Conservation (phyloP, 1,284 basidiomycete genomes). For the Trichosporon sp. region DNA sequence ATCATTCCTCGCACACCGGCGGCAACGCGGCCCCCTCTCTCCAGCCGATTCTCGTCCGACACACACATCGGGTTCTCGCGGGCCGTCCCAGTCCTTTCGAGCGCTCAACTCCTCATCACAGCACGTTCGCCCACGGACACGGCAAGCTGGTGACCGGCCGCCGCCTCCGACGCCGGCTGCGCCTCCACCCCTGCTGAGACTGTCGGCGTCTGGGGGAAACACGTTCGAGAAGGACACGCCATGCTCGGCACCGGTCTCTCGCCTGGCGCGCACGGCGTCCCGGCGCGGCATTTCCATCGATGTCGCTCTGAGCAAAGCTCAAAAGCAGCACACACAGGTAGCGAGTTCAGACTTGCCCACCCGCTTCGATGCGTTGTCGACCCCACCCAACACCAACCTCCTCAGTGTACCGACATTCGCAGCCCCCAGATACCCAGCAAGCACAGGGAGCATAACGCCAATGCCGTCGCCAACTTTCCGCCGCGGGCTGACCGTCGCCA, state of each 20-base stretch:
- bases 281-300: constrained; percentile 29
- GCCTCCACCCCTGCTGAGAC: not conserved
- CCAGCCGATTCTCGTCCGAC: not conserved
- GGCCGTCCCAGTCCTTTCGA: not conserved
- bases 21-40: not conserved
- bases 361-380: constrained; percentile 13
- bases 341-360: constrained; percentile 33
- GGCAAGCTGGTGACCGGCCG: not conserved
- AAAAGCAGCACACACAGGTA: not conserved
- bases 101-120: not conserved
- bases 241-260: constrained; percentile 16
- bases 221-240: not conserved
- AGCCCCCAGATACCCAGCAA: not conserved
- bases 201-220: not conserved
- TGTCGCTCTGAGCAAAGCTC: constrained; percentile 12
- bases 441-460: not conserved
- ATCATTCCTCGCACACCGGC: not conserved
- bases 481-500: constrained; percentile 39
- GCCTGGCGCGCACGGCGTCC: constrained; percentile 27
- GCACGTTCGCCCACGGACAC: not conserved
- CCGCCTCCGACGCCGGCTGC: not conserved
- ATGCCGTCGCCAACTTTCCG: not conserved
- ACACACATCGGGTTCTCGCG: not conserved
- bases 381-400: constrained; percentile 28
- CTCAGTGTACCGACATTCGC: constrained; percentile 16